Evolutionary conservation across 192 early-diverging fungal species (phyloP).

Genomic region (Pilaira anomala): DNA sequence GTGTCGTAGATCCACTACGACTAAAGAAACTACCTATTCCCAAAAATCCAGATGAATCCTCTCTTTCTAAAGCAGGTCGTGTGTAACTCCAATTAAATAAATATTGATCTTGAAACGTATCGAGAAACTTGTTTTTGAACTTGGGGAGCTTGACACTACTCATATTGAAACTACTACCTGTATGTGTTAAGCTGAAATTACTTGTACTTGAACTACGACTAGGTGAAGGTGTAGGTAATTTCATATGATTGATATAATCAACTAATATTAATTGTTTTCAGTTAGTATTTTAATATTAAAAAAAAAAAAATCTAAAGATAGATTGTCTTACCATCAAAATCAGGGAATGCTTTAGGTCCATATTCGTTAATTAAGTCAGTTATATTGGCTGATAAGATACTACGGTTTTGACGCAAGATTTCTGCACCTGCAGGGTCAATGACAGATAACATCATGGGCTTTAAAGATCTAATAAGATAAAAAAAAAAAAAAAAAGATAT

Average conservation of each 20-base stretch:
- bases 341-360: conserved; percentile 72
- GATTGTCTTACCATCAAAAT: conserved; percentile 55
- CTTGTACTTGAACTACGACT: conserved; percentile 10
- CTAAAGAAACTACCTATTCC: conserved; percentile 3
- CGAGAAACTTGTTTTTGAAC: conserved; percentile 3
- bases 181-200: neutral
- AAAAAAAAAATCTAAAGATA: neutral
- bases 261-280: conserved; percentile 7
- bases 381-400: conserved; percentile 70
- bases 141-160: conserved; percentile 2
- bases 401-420: conserved; percentile 69
- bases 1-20: neutral
- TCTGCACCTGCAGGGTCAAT: conserved; percentile 52
- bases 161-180: neutral
- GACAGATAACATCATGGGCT: conserved; percentile 77
- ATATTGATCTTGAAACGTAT: conserved; percentile 15
- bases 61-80: neutral
- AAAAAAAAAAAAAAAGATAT: neutral
- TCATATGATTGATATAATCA: conserved; percentile 17
- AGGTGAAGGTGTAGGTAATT: neutral
- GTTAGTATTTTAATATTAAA: conserved; percentile 3
- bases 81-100: conserved; percentile 8
- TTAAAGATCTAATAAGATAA: conserved; percentile 63
- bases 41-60: conserved; percentile 3
- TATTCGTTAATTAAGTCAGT: conserved; percentile 81